These are phyloP conservation scores for Neurospora hispaniola DNA, from an alignment of 495 filamentous ascomycete species.

Conservation along the genomic window DNA sequence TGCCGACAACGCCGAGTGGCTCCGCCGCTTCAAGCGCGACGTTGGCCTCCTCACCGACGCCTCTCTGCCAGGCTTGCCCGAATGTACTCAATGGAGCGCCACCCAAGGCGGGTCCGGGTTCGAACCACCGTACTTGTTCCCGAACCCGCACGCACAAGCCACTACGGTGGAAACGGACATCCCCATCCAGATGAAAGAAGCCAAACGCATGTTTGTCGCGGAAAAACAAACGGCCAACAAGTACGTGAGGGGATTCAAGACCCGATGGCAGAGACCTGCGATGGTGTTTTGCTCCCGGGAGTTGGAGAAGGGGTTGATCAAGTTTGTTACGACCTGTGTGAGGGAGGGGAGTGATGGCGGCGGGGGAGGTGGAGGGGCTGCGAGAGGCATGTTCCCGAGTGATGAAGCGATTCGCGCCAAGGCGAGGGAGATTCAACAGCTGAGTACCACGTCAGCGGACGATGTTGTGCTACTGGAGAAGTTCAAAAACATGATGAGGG, in stretches of 20 bases:
- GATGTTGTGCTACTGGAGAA: constrained; percentile 35
- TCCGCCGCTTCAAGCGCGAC: constrained; percentile 57
- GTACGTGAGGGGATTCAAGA: constrained; percentile 25
- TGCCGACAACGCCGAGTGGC: constrained; percentile 63
- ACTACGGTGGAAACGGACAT: constrained; percentile 7
- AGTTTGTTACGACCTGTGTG: constrained; percentile 22
- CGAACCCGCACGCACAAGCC: constrained; percentile 18
- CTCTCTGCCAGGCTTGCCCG: constrained; percentile 33
- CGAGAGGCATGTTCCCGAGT: constrained; percentile 20
- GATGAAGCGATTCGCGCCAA: constrained; percentile 28
- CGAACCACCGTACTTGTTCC: constrained; percentile 32
- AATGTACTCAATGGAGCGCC: constrained; percentile 26
- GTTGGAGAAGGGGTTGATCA: constrained; percentile 34
- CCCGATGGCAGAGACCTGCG: constrained; percentile 28
- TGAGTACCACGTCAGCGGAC: constrained; percentile 34
- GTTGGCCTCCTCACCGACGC: constrained; percentile 40
- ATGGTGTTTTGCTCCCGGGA: constrained; percentile 43
- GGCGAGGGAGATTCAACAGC: constrained; percentile 34
- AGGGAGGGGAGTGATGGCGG: not conserved
- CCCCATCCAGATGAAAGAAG: constrained; percentile 20
- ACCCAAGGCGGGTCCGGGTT: constrained; percentile 37
- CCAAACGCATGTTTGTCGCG: constrained; percentile 25
- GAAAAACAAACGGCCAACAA: constrained; percentile 28
- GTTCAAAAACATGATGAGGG: constrained; percentile 33
- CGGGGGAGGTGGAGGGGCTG: constrained; percentile 9